Base-by-base conservation (phyloP, 2,329 filamentous ascomycete species). In the Trichophyton rubrum region DNA sequence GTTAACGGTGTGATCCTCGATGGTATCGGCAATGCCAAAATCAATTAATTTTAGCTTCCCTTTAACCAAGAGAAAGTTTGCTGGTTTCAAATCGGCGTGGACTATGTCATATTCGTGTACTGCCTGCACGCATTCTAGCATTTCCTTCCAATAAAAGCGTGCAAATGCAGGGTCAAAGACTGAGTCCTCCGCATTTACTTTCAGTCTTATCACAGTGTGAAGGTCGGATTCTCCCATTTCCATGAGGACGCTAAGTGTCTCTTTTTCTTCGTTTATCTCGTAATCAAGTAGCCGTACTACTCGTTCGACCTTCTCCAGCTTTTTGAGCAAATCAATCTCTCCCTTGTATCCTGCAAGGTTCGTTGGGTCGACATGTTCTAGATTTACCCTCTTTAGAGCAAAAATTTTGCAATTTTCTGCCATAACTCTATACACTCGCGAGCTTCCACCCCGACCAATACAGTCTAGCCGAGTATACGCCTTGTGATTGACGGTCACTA, bases 111-210 rank as follows among this genome's bases (percentile, higher is more conserved):
- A 81, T 11, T 87, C 83, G 71, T 99, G 93, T 0, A 99, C 90
- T 0, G 92, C 84, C 66, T 89, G 84, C 4, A 99, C 84, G 71
- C 93, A 97, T 72, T 96, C 90, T 17, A 99, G 85, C 93, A 99
- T 99, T 75, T 99, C 93, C 73, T 95, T 93, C 93, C 93, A 99
- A 78, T 96, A 96, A 75, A 89, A 95, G n/a, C 93, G 87, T 11
- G 93, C 90, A 72, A 97, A 96, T 59, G 87, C 88, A 1, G 89
- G 82, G 70, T 99, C 93, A 63, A 99, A 87, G 62, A 81, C 83
- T 43, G 88, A 83, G 59, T 87, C 83, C 63, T 90, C 86, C 0
- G 80, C 82, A 68, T 85, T 89, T 68, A 89, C 78, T 8, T 85
- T 84, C 65, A 85, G 82, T 40, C 85, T 86, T 65, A 99, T 81